phyloP scores from a whole-genome alignment of 805 yeast species.

The Saccharomycopsis amapae region DNA sequence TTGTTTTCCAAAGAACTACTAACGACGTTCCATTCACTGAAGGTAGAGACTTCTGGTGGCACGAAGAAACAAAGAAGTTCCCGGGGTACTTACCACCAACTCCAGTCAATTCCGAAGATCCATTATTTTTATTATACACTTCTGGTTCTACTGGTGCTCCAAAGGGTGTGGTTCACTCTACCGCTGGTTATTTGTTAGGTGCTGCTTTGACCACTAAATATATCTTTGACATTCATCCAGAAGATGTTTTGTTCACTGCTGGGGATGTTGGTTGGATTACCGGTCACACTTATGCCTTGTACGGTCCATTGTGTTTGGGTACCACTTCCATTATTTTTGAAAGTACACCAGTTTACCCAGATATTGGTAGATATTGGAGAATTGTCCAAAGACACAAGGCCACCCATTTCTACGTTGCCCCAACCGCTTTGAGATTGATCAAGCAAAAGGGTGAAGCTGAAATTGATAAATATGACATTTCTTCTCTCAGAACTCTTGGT shows the following conservation, averaged over 20 bases:
- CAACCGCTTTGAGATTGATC: conserved; percentile 91
- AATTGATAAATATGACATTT: conserved; percentile 73
- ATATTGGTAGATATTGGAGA: conserved; percentile 93
- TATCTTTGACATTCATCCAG: conserved; percentile 86
- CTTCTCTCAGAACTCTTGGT: conserved; percentile 86
- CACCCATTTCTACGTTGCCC: conserved; percentile 96
- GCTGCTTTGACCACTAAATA: conserved; percentile 88
- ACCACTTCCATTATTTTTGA: conserved; percentile 91
- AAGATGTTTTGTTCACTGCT: conserved; percentile 88
- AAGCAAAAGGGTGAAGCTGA: conserved; percentile 82
- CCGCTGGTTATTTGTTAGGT: conserved; percentile 92
- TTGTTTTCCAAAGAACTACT: conserved; percentile 82
- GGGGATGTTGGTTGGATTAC: conserved; percentile 99
- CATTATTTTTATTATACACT: conserved; percentile 89
- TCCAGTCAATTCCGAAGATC: conserved; percentile 88
- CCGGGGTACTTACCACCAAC: conserved; percentile 83
- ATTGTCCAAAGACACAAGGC: conserved; percentile 87
- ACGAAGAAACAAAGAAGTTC: conserved; percentile 74
- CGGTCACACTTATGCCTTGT: conserved; percentile 92
- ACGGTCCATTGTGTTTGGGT: conserved; percentile 87
- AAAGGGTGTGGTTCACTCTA: conserved; percentile 93
- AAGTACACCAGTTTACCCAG: conserved; percentile 97
- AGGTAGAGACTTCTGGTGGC: conserved; percentile 94
- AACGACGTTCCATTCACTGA: conserved; percentile 60
- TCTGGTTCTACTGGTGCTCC: conserved; percentile 99